Base-by-base conservation (phyloP, 306 rosid genomes). In the Quercus bicolor region DNA sequence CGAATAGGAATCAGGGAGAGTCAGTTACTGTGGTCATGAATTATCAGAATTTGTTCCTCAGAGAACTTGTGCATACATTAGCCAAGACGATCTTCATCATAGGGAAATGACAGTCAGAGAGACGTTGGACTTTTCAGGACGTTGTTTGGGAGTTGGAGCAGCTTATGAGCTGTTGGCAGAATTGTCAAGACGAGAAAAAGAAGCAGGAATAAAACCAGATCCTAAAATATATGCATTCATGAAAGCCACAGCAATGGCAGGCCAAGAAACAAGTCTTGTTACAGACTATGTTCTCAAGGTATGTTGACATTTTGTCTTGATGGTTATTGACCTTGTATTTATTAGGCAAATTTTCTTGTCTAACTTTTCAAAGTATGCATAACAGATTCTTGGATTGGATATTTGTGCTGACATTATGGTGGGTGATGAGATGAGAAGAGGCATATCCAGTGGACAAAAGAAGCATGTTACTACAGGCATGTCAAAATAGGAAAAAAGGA, bases 361-460 rank as follows among this genome's bases (percentile, higher is more conserved):
- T 84, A 40, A 77, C 81, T 64, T 79, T 59, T 34, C 70, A 43
- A 4, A 75, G 45, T 73, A 77, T 83, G 79, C 74, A 53, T 26
- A 72, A 52, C 88, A 94, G 98, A 88, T 89, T 70, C 91, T 94
- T 73, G 98, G 97, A 80, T 61, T 92, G 88, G 98, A 94, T 75
- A 87, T 86, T 62, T 92, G 97, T 84, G 91, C 97, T 54, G 92
- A 92, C 78, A 85, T 87, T 65, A 64, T 88, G 89, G 98, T 91
- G 69, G 98, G 98, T 55, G 93, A 90, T 85, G 92, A 87, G 56
- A 94, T 94, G 98, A 94, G 91, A 85, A 88, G 97, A 73, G 98
- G 98, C 12, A 86, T 94, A 75, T 94, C 98, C 1, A 95, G 97
- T n/a, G 97, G 97, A 59, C 97, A 94, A 77, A 92, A 90, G 83